Conservation (phyloP, 768 basidiomycete genomes). For the Podaxis sp. region DNA sequence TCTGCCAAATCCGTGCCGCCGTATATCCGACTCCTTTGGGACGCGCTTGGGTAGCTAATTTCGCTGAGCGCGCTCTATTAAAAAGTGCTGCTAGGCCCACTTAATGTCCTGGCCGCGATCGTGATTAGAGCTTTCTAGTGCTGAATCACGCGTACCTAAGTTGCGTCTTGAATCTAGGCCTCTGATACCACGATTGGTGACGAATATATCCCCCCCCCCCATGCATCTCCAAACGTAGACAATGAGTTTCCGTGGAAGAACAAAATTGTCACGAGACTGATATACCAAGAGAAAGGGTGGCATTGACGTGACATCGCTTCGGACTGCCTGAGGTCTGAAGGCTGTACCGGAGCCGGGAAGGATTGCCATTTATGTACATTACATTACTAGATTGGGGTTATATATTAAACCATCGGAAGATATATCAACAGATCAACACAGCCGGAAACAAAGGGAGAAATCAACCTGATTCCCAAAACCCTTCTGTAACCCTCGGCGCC, state of each 20-base stretch:
- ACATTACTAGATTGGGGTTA: slow-evolving; percentile 1
- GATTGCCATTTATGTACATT: slow-evolving; percentile 10
- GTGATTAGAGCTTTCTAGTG: not conserved
- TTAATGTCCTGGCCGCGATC: not conserved
- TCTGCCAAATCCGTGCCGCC: not conserved
- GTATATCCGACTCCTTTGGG: not conserved
- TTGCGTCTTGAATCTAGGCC: too few species aligned
- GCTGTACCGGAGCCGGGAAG: not conserved
- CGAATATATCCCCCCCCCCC: too few species aligned
- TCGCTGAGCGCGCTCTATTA: not conserved
- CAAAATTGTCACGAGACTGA: too few species aligned
- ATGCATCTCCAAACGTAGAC: too few species aligned
- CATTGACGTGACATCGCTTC: not conserved
- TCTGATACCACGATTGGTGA: too few species aligned
- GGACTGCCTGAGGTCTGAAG: not conserved
- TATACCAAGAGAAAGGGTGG: not conserved
- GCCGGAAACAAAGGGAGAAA: slow-evolving; percentile 2
- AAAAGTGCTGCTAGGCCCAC: not conserved
- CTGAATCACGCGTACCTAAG: not conserved
- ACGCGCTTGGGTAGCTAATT: not conserved
- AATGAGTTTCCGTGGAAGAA: too few species aligned
- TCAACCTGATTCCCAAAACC: not conserved
- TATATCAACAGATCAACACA: not conserved
- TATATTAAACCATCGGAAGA: not conserved
- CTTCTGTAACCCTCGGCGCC: not conserved